Evolutionary conservation across 1,284 basidiomycete species (phyloP).

Genomic region (Trichosporon coremiiforme): DNA sequence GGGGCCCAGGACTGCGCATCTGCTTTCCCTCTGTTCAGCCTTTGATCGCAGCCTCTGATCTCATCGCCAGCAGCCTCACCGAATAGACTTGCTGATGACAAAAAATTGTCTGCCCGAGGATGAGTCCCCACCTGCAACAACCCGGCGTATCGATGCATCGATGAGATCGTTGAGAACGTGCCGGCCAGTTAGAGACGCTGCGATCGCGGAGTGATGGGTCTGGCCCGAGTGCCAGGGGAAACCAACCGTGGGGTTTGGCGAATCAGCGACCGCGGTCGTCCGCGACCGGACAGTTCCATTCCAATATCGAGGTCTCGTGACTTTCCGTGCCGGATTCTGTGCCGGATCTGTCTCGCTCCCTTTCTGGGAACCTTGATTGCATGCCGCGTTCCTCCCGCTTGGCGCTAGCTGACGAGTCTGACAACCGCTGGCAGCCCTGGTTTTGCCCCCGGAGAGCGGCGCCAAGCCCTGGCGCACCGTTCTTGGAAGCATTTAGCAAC

Average conservation of each 20-base stretch:
- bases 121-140: neutral
- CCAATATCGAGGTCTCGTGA: neutral
- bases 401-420: no score
- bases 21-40: no score
- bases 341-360: neutral
- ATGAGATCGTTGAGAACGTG: neutral
- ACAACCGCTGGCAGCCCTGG: neutral
- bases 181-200: neutral
- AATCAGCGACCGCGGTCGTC: neutral
- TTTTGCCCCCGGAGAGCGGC: neutral
- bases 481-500: neutral
- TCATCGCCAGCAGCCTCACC: no score
- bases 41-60: no score
- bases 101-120: neutral
- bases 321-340: conserved; percentile 17
- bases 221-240: neutral
- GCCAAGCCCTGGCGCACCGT: neutral
- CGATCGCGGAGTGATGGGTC: neutral
- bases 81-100: neutral
- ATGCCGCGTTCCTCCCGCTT: neutral
- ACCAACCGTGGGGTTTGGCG: neutral
- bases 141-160: neutral
- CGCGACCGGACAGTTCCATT: neutral
- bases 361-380: neutral
- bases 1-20: no score